These are phyloP conservation scores for Torrubiella hemipterigena DNA, from an alignment of 2,329 filamentous ascomycete genomes.

Conservation along the genomic window DNA sequence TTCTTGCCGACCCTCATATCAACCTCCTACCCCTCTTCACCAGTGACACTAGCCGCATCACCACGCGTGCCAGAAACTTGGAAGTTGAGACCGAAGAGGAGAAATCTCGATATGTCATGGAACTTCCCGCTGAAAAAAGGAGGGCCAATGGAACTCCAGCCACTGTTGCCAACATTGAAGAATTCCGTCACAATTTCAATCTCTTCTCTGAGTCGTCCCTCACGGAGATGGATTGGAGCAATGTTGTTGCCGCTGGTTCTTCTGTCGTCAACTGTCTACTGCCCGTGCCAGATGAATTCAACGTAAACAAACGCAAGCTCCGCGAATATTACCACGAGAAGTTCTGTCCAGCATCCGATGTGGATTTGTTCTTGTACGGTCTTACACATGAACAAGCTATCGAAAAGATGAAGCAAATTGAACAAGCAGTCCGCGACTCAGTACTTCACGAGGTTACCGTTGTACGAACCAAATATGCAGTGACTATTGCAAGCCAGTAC, in stretches of 20 bases:
- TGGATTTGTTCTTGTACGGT: conserved; percentile 77
- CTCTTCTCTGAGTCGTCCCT: conserved; percentile 73
- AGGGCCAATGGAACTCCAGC: conserved; percentile 52
- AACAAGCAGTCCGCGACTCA: conserved; percentile 60
- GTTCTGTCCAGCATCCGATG: conserved; percentile 72
- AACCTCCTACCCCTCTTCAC: conserved; percentile 58
- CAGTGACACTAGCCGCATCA: conserved; percentile 42
- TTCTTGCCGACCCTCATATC: conserved; percentile 42
- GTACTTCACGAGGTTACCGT: conserved; percentile 76
- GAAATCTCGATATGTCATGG: conserved; percentile 58
- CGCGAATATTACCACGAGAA: conserved; percentile 72
- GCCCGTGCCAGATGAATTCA: conserved; percentile 53
- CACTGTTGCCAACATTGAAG: conserved; percentile 51
- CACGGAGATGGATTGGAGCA: conserved; percentile 67
- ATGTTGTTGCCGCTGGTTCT: conserved; percentile 71
- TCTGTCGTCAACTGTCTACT: conserved; percentile 70
- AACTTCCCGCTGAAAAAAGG: conserved; percentile 48
- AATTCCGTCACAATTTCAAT: conserved; percentile 70
- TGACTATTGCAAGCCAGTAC: conserved; percentile 77
- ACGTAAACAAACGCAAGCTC: conserved; percentile 47
- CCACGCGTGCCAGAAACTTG: conserved; percentile 48
- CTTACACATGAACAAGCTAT: conserved; percentile 65
- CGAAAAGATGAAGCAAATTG: conserved; percentile 76
- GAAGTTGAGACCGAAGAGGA: conserved; percentile 45
- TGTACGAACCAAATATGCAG: conserved; percentile 74